Percentiles rank a stretch among this genome's conserved stretches.
These are phyloP conservation scores for Cladorrhinum sp. DNA, from an alignment of 2,329 filamentous ascomycete species.

Conservation along the genomic window DNA sequence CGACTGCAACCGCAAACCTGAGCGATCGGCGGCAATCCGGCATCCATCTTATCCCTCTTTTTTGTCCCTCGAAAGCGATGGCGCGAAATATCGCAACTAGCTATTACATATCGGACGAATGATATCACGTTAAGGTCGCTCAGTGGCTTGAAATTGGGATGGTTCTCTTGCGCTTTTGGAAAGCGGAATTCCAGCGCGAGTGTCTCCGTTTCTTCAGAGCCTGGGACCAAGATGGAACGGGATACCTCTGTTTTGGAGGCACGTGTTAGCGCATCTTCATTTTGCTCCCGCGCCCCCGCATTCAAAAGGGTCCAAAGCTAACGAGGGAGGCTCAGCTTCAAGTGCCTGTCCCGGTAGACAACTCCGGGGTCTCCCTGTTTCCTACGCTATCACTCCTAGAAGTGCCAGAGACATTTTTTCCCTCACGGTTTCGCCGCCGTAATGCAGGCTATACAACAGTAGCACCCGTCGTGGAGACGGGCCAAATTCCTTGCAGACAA, in stretches of 20 bases:
- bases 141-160: not conserved
- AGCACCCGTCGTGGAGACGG: constrained; percentile 4
- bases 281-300: not conserved
- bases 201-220: too few species aligned
- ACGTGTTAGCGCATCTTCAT: not conserved
- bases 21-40: constrained; percentile 5
- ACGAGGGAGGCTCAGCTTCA: too few species aligned
- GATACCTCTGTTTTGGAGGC: not conserved
- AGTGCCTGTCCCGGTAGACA: not conserved
- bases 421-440: constrained; percentile 13
- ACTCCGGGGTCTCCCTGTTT: not conserved
- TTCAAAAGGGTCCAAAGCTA: not conserved
- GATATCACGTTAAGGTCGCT: not conserved
- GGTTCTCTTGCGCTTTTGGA: not conserved
- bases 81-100: constrained; percentile 1
- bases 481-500: constrained; percentile 6
- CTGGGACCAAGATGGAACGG: not conserved
- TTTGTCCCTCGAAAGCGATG: not conserved
- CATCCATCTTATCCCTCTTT: not conserved
- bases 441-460: constrained; percentile 4
- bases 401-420: not conserved
- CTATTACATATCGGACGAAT: constrained; percentile 1
- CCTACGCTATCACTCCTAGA: too few species aligned
- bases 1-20: not conserved
- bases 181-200: not conserved